Conservation (phyloP, 208 protist genomes). For the Wallacemonas rigidus region DNA sequence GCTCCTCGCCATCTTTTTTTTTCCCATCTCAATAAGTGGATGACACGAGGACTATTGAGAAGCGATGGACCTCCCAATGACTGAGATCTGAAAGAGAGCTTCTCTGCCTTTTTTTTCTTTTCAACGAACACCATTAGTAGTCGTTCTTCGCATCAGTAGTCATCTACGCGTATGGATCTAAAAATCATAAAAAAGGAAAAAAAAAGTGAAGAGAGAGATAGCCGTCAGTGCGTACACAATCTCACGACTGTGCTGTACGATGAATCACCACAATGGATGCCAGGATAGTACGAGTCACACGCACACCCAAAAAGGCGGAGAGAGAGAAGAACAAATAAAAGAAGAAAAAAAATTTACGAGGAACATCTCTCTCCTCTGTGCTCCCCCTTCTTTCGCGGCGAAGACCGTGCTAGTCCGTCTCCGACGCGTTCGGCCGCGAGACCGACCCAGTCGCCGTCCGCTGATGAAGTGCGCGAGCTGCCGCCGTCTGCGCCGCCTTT, state of each 20-base stretch:
- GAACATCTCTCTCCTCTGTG: no score
- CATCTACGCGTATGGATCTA: no score
- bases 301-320: slow-evolving; percentile 19
- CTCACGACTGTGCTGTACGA: no score
- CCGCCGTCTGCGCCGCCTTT: slow-evolving; percentile 7
- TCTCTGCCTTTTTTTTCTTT: neutral
- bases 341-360: neutral
- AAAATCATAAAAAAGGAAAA: slow-evolving; percentile 8
- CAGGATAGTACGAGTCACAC: slow-evolving; percentile 1
- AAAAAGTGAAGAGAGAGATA: neutral
- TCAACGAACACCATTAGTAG: neutral
- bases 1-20: no score
- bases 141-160: no score
- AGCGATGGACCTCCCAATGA: no score
- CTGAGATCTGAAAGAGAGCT: neutral
- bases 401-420: neutral
- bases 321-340: slow-evolving; percentile 17
- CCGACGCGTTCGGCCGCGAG: neutral
- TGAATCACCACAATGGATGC: no score
- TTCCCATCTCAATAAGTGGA: no score
- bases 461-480: neutral
- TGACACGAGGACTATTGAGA: no score
- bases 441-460: neutral
- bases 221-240: slow-evolving; percentile 11
- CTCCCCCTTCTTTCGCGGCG: no score